These are phyloP conservation scores for Penicillium waksmanii DNA, from an alignment of 495 filamentous ascomycete species.

Conservation along the genomic window DNA sequence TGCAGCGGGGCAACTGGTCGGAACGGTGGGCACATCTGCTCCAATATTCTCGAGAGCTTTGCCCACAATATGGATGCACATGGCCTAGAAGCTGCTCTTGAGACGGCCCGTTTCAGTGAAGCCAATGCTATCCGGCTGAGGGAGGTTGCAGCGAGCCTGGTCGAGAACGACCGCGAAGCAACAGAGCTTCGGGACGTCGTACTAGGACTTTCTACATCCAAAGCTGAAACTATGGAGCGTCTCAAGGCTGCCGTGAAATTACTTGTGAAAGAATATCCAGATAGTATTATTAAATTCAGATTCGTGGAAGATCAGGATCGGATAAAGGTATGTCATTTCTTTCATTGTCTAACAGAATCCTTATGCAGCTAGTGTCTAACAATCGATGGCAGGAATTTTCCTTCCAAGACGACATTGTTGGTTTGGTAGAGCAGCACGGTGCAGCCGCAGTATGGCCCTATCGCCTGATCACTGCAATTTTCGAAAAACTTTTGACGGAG, in stretches of 20 bases:
- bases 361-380: not conserved
- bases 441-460: conserved; percentile 2
- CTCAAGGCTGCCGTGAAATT: not conserved
- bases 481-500: not conserved
- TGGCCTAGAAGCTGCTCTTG: not conserved
- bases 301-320: not conserved
- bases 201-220: not conserved
- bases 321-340: conserved; percentile 2
- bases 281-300: not conserved
- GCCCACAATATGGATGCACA: not conserved
- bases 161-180: not conserved
- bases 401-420: not conserved
- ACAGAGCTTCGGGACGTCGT: not conserved
- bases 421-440: conserved; percentile 3
- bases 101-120: conserved; percentile 2
- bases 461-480: conserved; percentile 1
- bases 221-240: not conserved
- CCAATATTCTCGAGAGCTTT: not conserved
- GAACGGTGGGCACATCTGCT: conserved; percentile 6
- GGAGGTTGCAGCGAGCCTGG: not conserved
- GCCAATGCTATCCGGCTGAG: not conserved
- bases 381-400: not conserved
- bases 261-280: not conserved
- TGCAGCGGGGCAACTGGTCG: conserved; percentile 9
- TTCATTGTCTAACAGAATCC: not conserved